Base-by-base conservation (phyloP, 1,284 basidiomycete genomes). In the Ustilago crameri region DNA sequence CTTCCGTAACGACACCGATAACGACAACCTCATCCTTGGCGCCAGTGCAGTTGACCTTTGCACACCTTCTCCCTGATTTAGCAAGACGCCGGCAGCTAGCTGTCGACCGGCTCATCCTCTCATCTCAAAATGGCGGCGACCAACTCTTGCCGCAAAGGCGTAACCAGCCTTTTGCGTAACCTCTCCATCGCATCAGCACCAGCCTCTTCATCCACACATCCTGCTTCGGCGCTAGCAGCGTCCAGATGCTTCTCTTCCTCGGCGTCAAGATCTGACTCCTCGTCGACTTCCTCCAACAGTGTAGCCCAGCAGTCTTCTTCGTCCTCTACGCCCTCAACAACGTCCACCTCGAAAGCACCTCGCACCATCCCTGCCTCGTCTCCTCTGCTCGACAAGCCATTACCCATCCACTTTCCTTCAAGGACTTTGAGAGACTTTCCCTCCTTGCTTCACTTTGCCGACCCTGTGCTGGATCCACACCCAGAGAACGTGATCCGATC, bases 401-500 rank as follows among this genome's bases (percentile, higher is more conserved):
- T 78, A 52, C 76, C 76, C 46, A 55, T 78, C 45, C 32, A 63
- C 37, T 78, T 78, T 47, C 62, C 71, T 2, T 58, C 51, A 1
- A 45, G 38, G 44, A 75, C 74, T 15, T 68, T 79, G 10, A 46
- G 63, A 32, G 26, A 53, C 35, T 81, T 81, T 60, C 79, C 79
- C 10, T 74, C 71, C 17, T 50, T 81, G 24, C 73, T 84, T 26
- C 60, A 78, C 38, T 65, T 74, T 52, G 79, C 80, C 52, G 76
- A 83, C 46, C 82, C 79, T 18, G 61, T 81, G 44, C 75, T 84
- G 37, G 83, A 84, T 53, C 47, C 78, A 15, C 74, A 72, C 26
- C 79, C 75, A 22, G 51, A 59, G 43, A 75, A 78, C 43, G 58
- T 67, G 18, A 41, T 74, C 51, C 59, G 57, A 49, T 47, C 60